These are phyloP conservation scores for Leishmania turanica DNA, from an alignment of 208 protist genomes.

Conservation along the genomic window DNA sequence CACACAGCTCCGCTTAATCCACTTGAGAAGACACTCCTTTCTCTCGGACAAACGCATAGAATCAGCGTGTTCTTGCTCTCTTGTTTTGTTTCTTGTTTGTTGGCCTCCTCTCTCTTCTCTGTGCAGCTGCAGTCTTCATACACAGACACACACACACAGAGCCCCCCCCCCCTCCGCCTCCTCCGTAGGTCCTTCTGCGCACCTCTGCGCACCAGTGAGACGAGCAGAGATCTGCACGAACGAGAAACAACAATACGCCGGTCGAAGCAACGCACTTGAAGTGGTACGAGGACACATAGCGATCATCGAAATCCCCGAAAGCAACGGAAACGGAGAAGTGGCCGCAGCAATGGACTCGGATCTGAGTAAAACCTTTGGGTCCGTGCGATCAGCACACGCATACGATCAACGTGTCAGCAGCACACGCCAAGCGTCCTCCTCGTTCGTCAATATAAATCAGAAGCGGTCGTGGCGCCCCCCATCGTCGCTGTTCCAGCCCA, in stretches of 20 bases:
- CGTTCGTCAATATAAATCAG: conserved; percentile 49
- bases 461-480: conserved; percentile 50
- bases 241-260: not conserved
- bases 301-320: not conserved
- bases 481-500: conserved; percentile 29
- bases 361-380: conserved; percentile 22
- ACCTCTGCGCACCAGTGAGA: not conserved
- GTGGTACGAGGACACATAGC: not conserved
- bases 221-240: not conserved
- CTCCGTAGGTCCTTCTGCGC: not conserved
- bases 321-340: not conserved
- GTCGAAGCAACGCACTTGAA: not conserved
- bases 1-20: not conserved
- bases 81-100: not conserved
- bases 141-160: not conserved
- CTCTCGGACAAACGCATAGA: not conserved
- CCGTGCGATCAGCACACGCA: conserved; percentile 17
- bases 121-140: not conserved
- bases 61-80: not conserved
- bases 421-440: conserved; percentile 22
- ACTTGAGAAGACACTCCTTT: not conserved
- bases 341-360: conserved; percentile 7
- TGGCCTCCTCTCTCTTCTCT: not conserved
- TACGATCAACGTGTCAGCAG: conserved; percentile 28
- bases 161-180: not conserved